Evolutionary conservation across 139 green algal species (phyloP), one percentile per base, ranked within the genome.

Genomic region (Chlamydomonas sp.): DNA sequence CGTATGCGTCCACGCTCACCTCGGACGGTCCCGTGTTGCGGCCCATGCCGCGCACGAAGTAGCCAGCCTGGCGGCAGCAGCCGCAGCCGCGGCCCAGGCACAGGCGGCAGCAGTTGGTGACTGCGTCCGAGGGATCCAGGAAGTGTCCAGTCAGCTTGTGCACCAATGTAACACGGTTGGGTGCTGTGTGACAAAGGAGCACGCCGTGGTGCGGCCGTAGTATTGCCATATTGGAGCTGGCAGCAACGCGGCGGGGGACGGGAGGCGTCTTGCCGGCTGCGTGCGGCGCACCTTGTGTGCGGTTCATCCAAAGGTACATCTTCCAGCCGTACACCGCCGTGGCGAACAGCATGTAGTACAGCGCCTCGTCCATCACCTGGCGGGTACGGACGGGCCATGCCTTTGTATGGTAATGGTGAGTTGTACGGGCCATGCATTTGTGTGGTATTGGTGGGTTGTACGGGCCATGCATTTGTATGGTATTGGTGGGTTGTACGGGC

Each of bases 251-350:
- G 31, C 31, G 31, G 31, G 31, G 31, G 31, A 49, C 31, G 31
- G 31, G 31, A 49, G 31, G 31, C 31, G 31, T 49, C 31, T 49
- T 49, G 31, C 31, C 31, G n/a, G 72, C 20, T 49, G 17, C 18
- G 18, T 9, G 18, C 9, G 6, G 2, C 81, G 2, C 71, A 86
- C 82, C 60, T 0, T 79, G 15, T 2, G 63, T 64, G 6, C 83
- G 73, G 80, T 92, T 80, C 49, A 85, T 85, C 90, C 89, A 94
- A 49, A 94, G 12, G 72, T 89, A 91, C 92, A 94, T 93, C 8
- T 90, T 91, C 92, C 90, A 93, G 83, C 92, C 92, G 80, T 93
- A 93, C 17, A 91, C 88, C 0, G 92, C 92, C 14, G 81, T 91
- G 0, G 92, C 92, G 75, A 91, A 91, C 15, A 31, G 68, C 69